Percentiles rank a stretch among this genome's conserved stretches.
phyloP scores from a whole-genome alignment of 2,329 filamentous ascomycete genomes.

The Rhynchosporium secalis region DNA sequence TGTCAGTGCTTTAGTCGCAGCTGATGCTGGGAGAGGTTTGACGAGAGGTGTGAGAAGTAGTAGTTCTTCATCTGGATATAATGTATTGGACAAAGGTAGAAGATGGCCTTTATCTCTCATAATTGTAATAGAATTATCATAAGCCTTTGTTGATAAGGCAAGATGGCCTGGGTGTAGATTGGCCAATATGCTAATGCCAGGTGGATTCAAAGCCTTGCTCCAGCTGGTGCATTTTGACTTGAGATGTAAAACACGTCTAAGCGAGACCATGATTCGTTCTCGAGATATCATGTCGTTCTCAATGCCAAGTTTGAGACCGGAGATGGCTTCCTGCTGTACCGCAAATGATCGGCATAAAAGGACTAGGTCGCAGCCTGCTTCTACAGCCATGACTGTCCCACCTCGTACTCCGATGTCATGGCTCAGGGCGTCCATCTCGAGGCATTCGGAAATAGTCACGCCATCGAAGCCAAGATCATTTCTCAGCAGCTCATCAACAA shows the following conservation, averaged over 20 bases:
- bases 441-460: slow-evolving; percentile 90
- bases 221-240: slow-evolving; percentile 87
- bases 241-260: slow-evolving; percentile 74
- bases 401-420: slow-evolving; percentile 97
- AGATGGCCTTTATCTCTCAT: slow-evolving; percentile 86
- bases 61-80: slow-evolving; percentile 86
- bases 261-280: slow-evolving; percentile 75
- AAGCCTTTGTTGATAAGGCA: slow-evolving; percentile 78
- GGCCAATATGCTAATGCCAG: slow-evolving; percentile 73
- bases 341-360: slow-evolving; percentile 85
- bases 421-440: slow-evolving; percentile 95
- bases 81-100: slow-evolving; percentile 76
- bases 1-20: slow-evolving; percentile 70
- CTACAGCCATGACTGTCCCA: slow-evolving; percentile 95
- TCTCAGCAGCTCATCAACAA: slow-evolving; percentile 86
- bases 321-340: slow-evolving; percentile 88
- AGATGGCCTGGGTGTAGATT: slow-evolving; percentile 82
- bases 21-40: slow-evolving; percentile 88
- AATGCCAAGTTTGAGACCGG: slow-evolving; percentile 82
- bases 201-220: slow-evolving; percentile 86
- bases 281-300: slow-evolving; percentile 88
- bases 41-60: slow-evolving; percentile 85
- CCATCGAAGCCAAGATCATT: slow-evolving; percentile 87
- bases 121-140: slow-evolving; percentile 90
- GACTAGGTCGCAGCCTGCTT: slow-evolving; percentile 91